Conservation (phyloP, 164 flowering plant species). For the Santalum album region DNA sequence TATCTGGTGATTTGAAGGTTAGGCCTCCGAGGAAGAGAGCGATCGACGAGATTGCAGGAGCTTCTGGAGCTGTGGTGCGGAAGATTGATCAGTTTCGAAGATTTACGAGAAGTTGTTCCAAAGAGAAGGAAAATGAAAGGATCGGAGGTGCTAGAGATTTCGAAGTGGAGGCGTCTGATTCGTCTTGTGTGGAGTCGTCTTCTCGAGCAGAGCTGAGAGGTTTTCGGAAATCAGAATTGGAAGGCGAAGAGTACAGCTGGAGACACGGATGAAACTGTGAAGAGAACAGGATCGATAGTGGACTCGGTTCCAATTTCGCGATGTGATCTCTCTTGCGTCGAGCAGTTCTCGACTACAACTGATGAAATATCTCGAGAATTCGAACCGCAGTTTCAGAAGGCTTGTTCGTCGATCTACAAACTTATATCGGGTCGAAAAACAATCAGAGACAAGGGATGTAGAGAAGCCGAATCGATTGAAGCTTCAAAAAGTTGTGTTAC, state of each 20-base stretch:
- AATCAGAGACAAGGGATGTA: conserved; percentile 5
- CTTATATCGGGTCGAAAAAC: neutral
- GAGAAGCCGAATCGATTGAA: conserved; percentile 10
- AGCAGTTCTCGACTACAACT: conserved; percentile 4
- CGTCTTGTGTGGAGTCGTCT: conserved; percentile 36
- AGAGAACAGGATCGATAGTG: conserved; percentile 11
- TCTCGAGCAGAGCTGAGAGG: conserved; percentile 12
- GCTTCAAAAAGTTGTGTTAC: conserved; percentile 9
- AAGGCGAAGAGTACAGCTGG: conserved; percentile 8
- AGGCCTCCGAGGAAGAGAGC: conserved; percentile 16
- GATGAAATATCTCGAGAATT: no score
- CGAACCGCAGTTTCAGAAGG: no score
- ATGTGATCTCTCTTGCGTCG: conserved; percentile 27
- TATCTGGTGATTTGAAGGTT: neutral
- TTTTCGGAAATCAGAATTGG: conserved; percentile 8
- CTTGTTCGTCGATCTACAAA: neutral
- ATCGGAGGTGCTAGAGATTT: no score
- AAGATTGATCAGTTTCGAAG: conserved; percentile 16
- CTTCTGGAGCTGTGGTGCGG: conserved; percentile 6
- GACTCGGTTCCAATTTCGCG: conserved; percentile 15
- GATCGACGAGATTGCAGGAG: conserved; percentile 9
- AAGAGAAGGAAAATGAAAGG: conserved; percentile 10
- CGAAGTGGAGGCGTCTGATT: conserved; percentile 25
- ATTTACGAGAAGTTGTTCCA: conserved; percentile 27
- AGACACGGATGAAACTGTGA: conserved; percentile 4